These are phyloP conservation scores for Fusarium mexicanum DNA, from an alignment of 2,329 filamentous ascomycete species.

Conservation along the genomic window DNA sequence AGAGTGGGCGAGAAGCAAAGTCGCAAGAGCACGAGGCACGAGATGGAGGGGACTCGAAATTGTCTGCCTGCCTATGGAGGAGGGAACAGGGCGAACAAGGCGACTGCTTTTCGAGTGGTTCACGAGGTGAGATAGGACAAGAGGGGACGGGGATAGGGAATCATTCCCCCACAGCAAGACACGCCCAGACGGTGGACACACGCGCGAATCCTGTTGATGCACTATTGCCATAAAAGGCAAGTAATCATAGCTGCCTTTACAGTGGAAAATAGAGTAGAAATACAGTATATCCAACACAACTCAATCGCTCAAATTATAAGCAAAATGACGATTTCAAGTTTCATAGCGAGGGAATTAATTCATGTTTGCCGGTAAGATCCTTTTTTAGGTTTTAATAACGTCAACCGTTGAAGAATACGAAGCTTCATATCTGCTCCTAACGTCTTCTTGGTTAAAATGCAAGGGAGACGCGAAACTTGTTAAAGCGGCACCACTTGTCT, in stretches of 20 bases:
- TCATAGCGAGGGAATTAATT: no score
- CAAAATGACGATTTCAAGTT: neutral
- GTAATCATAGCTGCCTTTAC: constrained; percentile 23
- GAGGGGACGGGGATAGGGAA: constrained; percentile 10
- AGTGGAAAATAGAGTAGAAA: neutral
- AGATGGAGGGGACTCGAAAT: constrained; percentile 28
- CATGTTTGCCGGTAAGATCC: neutral
- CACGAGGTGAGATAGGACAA: constrained; percentile 17
- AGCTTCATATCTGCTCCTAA: neutral
- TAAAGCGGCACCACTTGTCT: constrained; percentile 42
- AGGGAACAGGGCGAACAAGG: constrained; percentile 41
- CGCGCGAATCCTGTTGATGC: constrained; percentile 34
- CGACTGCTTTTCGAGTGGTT: constrained; percentile 32
- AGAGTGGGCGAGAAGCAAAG: constrained; percentile 40
- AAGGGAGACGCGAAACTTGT: constrained; percentile 9
- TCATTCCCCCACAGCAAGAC: constrained; percentile 27
- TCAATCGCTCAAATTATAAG: neutral
- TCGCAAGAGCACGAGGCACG: constrained; percentile 15
- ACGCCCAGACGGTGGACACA: constrained; percentile 32
- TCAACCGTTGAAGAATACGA: neutral
- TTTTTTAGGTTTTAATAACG: neutral
- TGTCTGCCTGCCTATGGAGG: constrained; percentile 22
- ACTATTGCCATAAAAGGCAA: constrained; percentile 29
- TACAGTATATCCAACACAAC: neutral
- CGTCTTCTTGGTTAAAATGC: neutral